Conservation (phyloP, 2,329 filamentous ascomycete genomes). For the Penicillium sp. region DNA sequence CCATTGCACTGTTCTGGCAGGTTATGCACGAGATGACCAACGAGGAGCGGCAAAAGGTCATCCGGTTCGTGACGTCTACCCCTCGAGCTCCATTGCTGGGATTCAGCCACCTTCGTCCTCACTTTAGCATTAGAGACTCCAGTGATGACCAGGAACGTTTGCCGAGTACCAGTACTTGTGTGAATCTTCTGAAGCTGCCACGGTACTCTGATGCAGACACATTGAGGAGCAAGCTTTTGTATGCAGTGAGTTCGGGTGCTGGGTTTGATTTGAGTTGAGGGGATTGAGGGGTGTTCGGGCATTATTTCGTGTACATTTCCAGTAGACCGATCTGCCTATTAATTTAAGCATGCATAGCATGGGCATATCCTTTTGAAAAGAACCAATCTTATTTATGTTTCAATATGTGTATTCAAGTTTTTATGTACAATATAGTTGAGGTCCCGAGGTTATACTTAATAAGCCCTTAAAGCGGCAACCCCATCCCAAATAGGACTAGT, state of each 20-base stretch:
- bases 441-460: conserved; percentile 5
- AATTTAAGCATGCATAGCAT: conserved; percentile 29
- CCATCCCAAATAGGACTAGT: conserved; percentile 24
- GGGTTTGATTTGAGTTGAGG: conserved; percentile 72
- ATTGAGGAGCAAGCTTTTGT: conserved; percentile 77
- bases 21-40: conserved; percentile 77
- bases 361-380: conserved; percentile 19
- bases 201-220: conserved; percentile 66
- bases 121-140: conserved; percentile 85
- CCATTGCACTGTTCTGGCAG: conserved; percentile 84
- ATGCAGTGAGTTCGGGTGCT: conserved; percentile 83
- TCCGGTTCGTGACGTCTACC: conserved; percentile 95
- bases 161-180: conserved; percentile 92
- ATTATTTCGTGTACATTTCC: conserved; percentile 3
- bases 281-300: not conserved
- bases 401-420: too few species aligned
- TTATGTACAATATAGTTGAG: not conserved
- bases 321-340: not conserved
- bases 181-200: conserved; percentile 90
- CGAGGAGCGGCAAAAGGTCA: conserved; percentile 73
- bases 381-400: too few species aligned
- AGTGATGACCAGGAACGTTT: conserved; percentile 72
- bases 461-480: conserved; percentile 20
- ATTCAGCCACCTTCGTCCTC: conserved; percentile 78
- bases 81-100: conserved; percentile 85